Percentiles rank a stretch among this genome's conserved stretches.
Conservation (phyloP, 257 asterid species). For the Cynanchum wilfordii region DNA sequence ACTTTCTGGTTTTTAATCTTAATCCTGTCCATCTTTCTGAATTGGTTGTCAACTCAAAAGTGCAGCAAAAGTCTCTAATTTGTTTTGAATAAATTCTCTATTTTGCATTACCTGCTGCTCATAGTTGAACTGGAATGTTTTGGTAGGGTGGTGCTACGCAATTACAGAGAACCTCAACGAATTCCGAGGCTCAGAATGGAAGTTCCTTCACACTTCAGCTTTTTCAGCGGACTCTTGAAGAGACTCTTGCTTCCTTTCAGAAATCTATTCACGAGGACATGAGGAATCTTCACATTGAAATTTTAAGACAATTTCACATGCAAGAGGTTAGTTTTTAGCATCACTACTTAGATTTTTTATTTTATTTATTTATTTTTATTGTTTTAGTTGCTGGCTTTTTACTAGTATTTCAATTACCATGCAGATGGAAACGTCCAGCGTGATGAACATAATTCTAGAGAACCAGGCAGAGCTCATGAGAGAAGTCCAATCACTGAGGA, state of each 20-base stretch:
- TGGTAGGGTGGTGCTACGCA: constrained; percentile 60
- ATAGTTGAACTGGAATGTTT: constrained; percentile 13
- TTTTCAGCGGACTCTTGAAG: constrained; percentile 87
- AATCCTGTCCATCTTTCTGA: background rate
- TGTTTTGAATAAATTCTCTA: background rate
- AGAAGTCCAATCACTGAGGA: constrained; percentile 63
- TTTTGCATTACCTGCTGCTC: background rate
- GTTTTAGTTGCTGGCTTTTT: background rate
- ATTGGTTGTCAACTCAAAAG: background rate
- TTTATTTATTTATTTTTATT: background rate
- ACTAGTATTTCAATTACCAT: constrained; percentile 16
- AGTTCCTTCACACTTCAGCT: constrained; percentile 85
- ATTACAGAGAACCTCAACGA: constrained; percentile 33
- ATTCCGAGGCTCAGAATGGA: constrained; percentile 64
- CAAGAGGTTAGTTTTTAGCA: constrained; percentile 63
- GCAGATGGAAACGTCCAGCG: constrained; percentile 77
- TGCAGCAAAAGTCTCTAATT: background rate
- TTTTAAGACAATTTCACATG: constrained; percentile 80
- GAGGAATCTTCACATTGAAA: constrained; percentile 88
- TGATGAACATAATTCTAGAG: constrained; percentile 50
- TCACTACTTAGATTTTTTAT: background rate
- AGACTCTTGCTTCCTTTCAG: constrained; percentile 75
- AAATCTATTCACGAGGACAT: constrained; percentile 85
- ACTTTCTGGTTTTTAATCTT: constrained; percentile 14
- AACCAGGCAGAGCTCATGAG: constrained; percentile 80